Evolutionary conservation across 2,329 filamentous ascomycete genomes (phyloP), one percentile per base, ranked within the genome.

Genomic region (Myriosclerotinia duriaeana): DNA sequence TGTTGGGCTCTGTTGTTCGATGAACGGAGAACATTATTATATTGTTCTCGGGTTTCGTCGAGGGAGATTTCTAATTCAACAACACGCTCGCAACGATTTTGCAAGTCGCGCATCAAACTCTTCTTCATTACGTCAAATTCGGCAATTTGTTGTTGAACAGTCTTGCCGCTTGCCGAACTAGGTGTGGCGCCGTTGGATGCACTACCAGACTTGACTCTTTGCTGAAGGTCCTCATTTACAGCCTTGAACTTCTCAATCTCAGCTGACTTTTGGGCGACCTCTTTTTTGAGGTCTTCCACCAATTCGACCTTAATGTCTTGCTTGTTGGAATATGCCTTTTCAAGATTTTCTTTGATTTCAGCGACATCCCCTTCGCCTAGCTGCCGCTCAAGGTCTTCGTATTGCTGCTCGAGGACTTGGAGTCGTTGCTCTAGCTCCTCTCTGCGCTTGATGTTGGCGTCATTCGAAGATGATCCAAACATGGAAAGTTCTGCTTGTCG

Each of bases 41-140:
- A 99, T 80, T 99, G 95, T 82, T 99, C 95, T 66, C 95, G 88
- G 0, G 95, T 97, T 82, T 97, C 93, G 76, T 99, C 95, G 61
- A 99, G 85, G 46, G 92, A 96, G 75, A 99, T 99, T 79, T 99
- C 95, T 38, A 99, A 87, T 82, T 99, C 95, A 22, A 99, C 95
- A 44, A 99, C 93, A 72, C 95, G 89, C 82, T 99, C 95, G 79
- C 95, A 99, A 69, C 95, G 90, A 82, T 99, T 98, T 80, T 99
- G 95, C 71, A 99, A 83, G 79, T 99, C 95, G 67, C 95, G 91
- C 95, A 99, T 99, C 72, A 99, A 84, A 72, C 91, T 96, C 87
- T 99, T 99, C 88, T 99, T 99, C 93, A 99, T 99, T 68, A 92
- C 91, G 79, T 99, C 95, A 74, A 99, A 99, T 77, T 99, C 95